Conservation (phyloP, 768 basidiomycete species). For the Tulasnella sp. region DNA sequence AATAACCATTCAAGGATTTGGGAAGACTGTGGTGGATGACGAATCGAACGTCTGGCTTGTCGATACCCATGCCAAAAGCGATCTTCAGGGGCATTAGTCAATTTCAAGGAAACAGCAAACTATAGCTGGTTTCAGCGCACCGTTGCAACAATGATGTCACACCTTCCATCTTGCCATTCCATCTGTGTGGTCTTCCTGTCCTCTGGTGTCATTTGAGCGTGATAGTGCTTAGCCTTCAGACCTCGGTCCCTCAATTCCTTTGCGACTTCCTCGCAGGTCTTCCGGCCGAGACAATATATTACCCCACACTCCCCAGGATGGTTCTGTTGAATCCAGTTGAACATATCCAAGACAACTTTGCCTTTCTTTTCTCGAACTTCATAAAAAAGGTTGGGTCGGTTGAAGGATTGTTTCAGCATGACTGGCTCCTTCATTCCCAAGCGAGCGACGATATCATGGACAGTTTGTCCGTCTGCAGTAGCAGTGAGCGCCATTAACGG, state of each 20-base stretch:
- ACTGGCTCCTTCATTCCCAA: constrained; percentile 59
- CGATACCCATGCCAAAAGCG: constrained; percentile 97
- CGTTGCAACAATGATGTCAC: constrained; percentile 88
- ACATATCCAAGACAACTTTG: constrained; percentile 56
- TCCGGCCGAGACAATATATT: constrained; percentile 73
- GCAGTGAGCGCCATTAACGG: constrained; percentile 97
- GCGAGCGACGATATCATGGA: constrained; percentile 71
- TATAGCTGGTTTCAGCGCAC: constrained; percentile 44
- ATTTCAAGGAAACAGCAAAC: not conserved
- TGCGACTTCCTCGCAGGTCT: constrained; percentile 78
- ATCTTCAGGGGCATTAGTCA: constrained; percentile 49
- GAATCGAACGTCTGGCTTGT: constrained; percentile 75
- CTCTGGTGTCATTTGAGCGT: constrained; percentile 65
- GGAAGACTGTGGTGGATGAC: constrained; percentile 88
- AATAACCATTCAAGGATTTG: constrained; percentile 82
- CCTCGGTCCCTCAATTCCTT: constrained; percentile 56
- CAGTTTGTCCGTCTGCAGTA: constrained; percentile 76
- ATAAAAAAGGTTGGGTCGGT: constrained; percentile 88
- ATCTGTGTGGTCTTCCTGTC: constrained; percentile 62
- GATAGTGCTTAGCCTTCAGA: constrained; percentile 73
- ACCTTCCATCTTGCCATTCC: constrained; percentile 69
- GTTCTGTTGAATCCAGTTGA: constrained; percentile 58
- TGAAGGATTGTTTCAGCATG: constrained; percentile 79
- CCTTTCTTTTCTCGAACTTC: constrained; percentile 51
- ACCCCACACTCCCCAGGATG: constrained; percentile 68